Percentiles rank a stretch among this genome's conserved stretches.
These are phyloP conservation scores for Rehmannia glutinosa DNA, from an alignment of 257 asterid genomes.

Conservation along the genomic window DNA sequence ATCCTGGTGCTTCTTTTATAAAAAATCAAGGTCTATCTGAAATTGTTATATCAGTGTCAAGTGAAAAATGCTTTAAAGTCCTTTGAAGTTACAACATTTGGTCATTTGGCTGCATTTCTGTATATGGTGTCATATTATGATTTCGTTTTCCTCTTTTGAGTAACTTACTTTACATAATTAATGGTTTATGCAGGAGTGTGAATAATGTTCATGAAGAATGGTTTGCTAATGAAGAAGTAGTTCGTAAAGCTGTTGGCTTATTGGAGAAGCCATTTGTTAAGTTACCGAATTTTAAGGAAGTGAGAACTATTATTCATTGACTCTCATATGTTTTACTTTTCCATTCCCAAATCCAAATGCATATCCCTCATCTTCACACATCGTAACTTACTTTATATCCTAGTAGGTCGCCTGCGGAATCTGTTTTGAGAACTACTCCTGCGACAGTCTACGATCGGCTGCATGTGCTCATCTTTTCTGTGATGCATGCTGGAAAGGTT, in stretches of 20 bases:
- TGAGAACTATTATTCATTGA: slow-evolving; percentile 28
- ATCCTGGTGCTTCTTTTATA: not conserved
- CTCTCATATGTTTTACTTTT: not conserved
- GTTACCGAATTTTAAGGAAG: slow-evolving; percentile 46
- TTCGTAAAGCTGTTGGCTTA: slow-evolving; percentile 74
- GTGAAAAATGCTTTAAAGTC: slow-evolving; percentile 7
- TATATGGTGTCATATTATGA: not conserved
- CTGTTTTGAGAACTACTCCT: slow-evolving; percentile 62
- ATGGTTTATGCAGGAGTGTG: slow-evolving; percentile 57
- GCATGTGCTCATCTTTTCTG: slow-evolving; percentile 85
- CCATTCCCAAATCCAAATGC: not conserved
- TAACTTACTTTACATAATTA: slow-evolving; percentile 2
- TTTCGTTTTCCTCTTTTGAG: slow-evolving; percentile 9
- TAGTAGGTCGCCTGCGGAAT: slow-evolving; percentile 72
- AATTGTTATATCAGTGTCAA: slow-evolving; percentile 1
- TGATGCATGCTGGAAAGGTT: slow-evolving; percentile 78
- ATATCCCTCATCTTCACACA: slow-evolving; percentile 4
- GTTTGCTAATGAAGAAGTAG: slow-evolving; percentile 85
- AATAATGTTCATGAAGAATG: slow-evolving; percentile 86
- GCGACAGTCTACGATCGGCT: slow-evolving; percentile 37
- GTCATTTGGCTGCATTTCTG: not conserved
- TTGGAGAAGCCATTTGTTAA: slow-evolving; percentile 55
- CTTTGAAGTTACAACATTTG: not conserved
- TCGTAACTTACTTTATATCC: slow-evolving; percentile 13
- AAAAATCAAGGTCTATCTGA: not conserved